Evolutionary conservation across 768 basidiomycete genomes (phyloP), one percentile per base, ranked within the genome.

Genomic region (Boletales sp.): DNA sequence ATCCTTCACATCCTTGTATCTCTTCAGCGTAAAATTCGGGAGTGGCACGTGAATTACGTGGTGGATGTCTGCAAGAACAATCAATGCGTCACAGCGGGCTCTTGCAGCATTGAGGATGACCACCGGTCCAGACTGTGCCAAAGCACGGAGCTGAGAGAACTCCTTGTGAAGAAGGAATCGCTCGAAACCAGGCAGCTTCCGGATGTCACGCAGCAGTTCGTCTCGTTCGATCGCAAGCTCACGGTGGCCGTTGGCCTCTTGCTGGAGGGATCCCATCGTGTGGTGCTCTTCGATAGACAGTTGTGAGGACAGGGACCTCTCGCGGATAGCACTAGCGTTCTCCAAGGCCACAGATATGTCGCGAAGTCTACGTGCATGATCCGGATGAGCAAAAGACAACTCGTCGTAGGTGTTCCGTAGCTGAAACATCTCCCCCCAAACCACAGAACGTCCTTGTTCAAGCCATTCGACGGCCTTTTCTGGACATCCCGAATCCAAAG

Each of bases 91-190:
- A 28, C 38, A 47, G 5, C 46, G 37, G 6, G 30, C 33, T 19
- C 33, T 18, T 19, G 46, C 31, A 25, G 46, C 46, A 33, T 47
- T 47, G 18, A 47, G 46, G 31, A 46, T 30, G 36, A 46, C 45
- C 36, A 46, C 25, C 17, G 45, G 45, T 0, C 45, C 45, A 4
- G 36, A 28, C 15, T 42, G 30, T 11, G 30, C 41, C 11, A 30
- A 28, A 31, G 17, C n/a, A 8, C 34, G 34, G 34, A 34, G 34
- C 1, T 34, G 13, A 4, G 34, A 34, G 13, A 34, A 34, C 15
- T 34, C 30, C 18, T 42, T 41, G 21, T 41, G 46, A 5, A 40
- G 39, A n/a, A 48, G 39, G 4, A 48, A 48, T 13, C 32, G 46
- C 30, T 48, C 39, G 8, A 33, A 40, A 15, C 46, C 31, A 21